A percentile compares a stretch with the other conserved stretches of the same genome.
These are phyloP conservation scores for Pseudoscleropodium purum DNA, from an alignment of 225 moss, liverwort and hornwort genomes.

Conservation along the genomic window DNA sequence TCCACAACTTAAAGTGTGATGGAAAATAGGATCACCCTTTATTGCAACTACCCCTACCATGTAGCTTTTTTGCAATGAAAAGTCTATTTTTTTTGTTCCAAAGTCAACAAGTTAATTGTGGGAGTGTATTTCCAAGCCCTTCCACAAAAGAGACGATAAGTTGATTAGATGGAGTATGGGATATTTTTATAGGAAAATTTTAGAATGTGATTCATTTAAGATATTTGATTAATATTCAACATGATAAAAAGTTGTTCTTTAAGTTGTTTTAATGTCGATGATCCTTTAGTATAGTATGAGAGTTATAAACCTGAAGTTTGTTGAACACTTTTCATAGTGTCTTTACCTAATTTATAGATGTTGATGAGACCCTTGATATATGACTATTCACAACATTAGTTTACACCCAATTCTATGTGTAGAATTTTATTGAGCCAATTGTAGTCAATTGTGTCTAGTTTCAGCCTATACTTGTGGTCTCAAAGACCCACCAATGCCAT, in stretches of 20 bases:
- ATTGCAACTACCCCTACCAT: no score
- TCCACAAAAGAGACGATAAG: not conserved
- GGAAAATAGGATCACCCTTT: no score
- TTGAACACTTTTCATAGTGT: not conserved
- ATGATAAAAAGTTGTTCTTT: no score
- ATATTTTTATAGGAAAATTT: no score
- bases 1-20: no score
- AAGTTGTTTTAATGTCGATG: no score
- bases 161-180: not conserved
- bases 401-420: not conserved
- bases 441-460: no score
- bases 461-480: rapidly evolving
- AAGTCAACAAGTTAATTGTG: not conserved
- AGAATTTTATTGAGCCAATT: not conserved
- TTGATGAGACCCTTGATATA: not conserved
- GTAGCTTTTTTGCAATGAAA: no score
- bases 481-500: rapidly evolving
- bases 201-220: not conserved
- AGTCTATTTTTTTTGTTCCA: no score
- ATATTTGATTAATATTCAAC: not conserved
- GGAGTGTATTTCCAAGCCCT: not conserved
- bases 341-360: not conserved
- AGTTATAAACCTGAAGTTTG: no score
- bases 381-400: not conserved
- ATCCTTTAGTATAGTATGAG: no score